Conservation (phyloP, 2,329 filamentous ascomycete species). For the Ophiobolus disseminans region DNA sequence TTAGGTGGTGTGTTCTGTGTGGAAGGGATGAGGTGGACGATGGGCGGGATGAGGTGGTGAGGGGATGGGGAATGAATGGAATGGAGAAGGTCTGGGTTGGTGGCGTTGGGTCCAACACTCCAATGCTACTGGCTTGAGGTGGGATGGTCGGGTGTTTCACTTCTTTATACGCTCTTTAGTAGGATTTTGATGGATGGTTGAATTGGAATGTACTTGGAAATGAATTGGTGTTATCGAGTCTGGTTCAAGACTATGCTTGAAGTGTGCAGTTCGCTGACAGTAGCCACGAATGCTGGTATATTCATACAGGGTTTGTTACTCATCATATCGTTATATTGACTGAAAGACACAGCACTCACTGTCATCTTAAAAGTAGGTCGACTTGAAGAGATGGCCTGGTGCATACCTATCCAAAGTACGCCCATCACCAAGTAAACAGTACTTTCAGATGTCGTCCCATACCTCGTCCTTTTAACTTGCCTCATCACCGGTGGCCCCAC, state of each 20-base stretch:
- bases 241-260: neutral
- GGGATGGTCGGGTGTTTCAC: neutral
- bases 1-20: neutral
- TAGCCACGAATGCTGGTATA: too few relatives aligned
- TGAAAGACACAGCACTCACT: too few relatives aligned
- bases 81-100: neutral
- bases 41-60: neutral
- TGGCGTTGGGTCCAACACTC: slow-evolving; percentile 20
- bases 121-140: neutral
- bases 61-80: neutral
- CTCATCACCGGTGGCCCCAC: slow-evolving; percentile 19
- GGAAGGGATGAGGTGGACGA: neutral
- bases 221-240: neutral
- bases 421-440: neutral
- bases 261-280: too few relatives aligned
- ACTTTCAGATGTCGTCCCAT: too few relatives aligned
- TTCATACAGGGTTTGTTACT: too few relatives aligned
- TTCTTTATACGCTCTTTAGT: neutral
- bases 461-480: neutral
- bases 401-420: too few relatives aligned
- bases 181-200: neutral
- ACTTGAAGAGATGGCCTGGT: too few relatives aligned
- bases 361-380: too few relatives aligned
- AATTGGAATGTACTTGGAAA: neutral
- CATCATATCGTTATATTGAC: too few relatives aligned